Conservation (phyloP, 2,329 filamentous ascomycete genomes). For the Volutella citrinella region DNA sequence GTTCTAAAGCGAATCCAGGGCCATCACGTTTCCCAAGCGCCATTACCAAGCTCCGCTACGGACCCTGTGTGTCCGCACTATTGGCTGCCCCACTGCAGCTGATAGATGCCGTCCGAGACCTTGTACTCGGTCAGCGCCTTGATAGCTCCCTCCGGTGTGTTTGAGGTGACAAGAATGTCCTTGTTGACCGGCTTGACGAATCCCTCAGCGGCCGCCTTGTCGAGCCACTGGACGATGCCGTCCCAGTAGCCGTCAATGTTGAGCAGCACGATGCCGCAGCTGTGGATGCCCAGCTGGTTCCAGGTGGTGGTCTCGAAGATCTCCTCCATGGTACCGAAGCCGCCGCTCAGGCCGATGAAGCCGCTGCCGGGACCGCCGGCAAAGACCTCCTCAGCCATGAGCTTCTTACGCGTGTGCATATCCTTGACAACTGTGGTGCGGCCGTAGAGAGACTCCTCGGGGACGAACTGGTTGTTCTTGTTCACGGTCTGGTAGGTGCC, state of each 20-base stretch:
- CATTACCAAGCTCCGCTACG: no score
- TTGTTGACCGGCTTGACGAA: slow-evolving; percentile 73
- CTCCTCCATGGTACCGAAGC: slow-evolving; percentile 95
- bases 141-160: slow-evolving; percentile 69
- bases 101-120: slow-evolving; percentile 70
- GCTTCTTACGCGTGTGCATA: slow-evolving; percentile 93
- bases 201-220: slow-evolving; percentile 68
- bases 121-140: slow-evolving; percentile 69
- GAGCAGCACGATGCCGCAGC: slow-evolving; percentile 71
- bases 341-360: slow-evolving; percentile 84
- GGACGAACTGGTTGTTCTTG: slow-evolving; percentile 52
- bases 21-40: no score
- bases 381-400: slow-evolving; percentile 89
- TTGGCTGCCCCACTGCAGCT: slow-evolving; percentile 76
- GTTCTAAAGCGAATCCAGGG: no score
- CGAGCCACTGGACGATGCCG: slow-evolving; percentile 78
- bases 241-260: slow-evolving; percentile 94
- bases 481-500: slow-evolving; percentile 48
- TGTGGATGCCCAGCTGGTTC: slow-evolving; percentile 96
- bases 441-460: slow-evolving; percentile 68
- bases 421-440: slow-evolving; percentile 84
- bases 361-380: slow-evolving; percentile 78
- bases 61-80: no score
- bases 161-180: slow-evolving; percentile 75
- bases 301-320: slow-evolving; percentile 88